Conservation (phyloP, 768 basidiomycete species). For the Leccinum disarticulatum region DNA sequence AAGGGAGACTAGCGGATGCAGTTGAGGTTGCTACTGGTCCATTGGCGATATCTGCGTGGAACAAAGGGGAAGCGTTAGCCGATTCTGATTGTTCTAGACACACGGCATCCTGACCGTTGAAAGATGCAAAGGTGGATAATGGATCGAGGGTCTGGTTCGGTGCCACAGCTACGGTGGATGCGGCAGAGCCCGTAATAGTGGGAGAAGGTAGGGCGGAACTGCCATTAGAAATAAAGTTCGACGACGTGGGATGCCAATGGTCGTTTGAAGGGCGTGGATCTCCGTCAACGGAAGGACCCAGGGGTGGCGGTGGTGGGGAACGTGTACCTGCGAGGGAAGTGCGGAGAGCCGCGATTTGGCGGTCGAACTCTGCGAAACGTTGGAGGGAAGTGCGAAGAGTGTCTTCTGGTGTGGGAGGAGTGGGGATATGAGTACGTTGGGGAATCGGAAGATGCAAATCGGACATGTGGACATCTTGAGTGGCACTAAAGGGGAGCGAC, state of each 20-base stretch:
- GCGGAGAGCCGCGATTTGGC: constrained; percentile 49
- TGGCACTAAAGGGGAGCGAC: constrained; percentile 41
- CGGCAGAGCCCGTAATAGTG: constrained; percentile 6
- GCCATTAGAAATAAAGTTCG: constrained; percentile 21
- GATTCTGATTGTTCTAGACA: constrained; percentile 6
- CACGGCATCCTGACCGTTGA: constrained; percentile 23
- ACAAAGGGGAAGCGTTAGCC: constrained; percentile 10
- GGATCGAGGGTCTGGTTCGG: constrained; percentile 14
- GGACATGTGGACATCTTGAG: constrained; percentile 52
- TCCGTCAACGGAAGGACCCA: constrained; percentile 20
- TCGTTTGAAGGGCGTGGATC: constrained; percentile 16
- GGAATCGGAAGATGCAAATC: constrained; percentile 33
- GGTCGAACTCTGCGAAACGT: constrained; percentile 55
- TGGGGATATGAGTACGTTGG: constrained; percentile 11
- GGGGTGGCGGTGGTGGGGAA: constrained; percentile 28
- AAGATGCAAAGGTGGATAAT: constrained; percentile 17
- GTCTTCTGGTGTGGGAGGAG: constrained; percentile 33
- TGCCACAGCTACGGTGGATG: constrained; percentile 12
- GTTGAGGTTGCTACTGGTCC: constrained; percentile 9
- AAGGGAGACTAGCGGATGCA: constrained; percentile 16
- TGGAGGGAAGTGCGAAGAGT: constrained; percentile 46
- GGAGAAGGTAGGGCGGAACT: constrained; percentile 5
- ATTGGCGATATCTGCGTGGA: constrained; percentile 14
- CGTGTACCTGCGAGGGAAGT: constrained; percentile 35
- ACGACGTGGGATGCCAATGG: constrained; percentile 19